Percentiles rank a stretch among this genome's conserved stretches.
These are phyloP conservation scores for Arthrobotrys iridis DNA, from an alignment of 2,329 filamentous ascomycete genomes.

Conservation along the genomic window DNA sequence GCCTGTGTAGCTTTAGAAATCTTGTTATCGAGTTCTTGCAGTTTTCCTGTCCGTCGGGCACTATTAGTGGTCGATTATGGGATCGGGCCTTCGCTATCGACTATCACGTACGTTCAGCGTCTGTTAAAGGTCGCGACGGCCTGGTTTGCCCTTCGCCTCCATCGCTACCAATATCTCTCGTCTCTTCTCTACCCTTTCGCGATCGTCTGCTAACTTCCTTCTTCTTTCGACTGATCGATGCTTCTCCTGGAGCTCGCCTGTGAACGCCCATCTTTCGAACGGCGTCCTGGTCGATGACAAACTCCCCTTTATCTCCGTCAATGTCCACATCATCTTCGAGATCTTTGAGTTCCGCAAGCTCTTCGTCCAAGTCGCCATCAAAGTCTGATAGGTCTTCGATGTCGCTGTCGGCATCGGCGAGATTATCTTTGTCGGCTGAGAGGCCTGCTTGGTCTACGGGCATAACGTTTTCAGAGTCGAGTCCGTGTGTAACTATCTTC, in stretches of 20 bases:
- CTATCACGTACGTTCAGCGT: constrained; percentile 24
- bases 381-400: constrained; percentile 77
- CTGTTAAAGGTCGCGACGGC: constrained; percentile 15
- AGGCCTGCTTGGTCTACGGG: constrained; percentile 59
- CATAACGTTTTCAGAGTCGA: constrained; percentile 33
- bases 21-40: constrained; percentile 82
- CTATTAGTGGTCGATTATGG: neutral
- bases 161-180: constrained; percentile 5
- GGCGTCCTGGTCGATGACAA: constrained; percentile 31
- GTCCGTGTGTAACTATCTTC: constrained; percentile 24
- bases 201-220: constrained; percentile 69
- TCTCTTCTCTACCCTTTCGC: constrained; percentile 22
- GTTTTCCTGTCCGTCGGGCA: constrained; percentile 67
- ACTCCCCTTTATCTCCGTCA: constrained; percentile 18
- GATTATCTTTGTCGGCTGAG: constrained; percentile 67
- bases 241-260: constrained; percentile 62
- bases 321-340: constrained; percentile 23
- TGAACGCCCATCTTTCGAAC: constrained; percentile 35
- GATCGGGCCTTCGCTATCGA: neutral
- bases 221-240: constrained; percentile 73
- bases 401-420: constrained; percentile 76
- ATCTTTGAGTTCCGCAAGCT: constrained; percentile 59
- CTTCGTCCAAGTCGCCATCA: constrained; percentile 69
- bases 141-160: constrained; percentile 10
- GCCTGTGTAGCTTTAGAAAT: constrained; percentile 90